phyloP scores from a whole-genome alignment of 257 asterid species.

The Cordia subcordata region DNA sequence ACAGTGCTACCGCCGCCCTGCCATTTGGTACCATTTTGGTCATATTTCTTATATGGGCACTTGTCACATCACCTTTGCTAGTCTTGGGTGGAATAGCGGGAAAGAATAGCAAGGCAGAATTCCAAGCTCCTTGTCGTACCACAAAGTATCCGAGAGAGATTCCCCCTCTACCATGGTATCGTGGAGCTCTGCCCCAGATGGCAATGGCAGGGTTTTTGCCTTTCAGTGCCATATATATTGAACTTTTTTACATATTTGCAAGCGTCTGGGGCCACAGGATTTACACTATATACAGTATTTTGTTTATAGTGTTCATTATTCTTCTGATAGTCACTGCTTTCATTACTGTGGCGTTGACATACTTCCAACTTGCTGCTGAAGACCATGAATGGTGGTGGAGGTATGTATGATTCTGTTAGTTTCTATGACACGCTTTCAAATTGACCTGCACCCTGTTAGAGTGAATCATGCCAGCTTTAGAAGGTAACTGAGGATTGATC shows the following conservation, averaged over 20 bases:
- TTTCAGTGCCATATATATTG: constrained; percentile 90
- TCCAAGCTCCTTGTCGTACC: constrained; percentile 85
- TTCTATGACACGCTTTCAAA: too few relatives aligned
- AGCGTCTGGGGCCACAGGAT: constrained; percentile 96
- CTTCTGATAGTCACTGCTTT: constrained; percentile 86
- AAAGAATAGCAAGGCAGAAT: constrained; percentile 78
- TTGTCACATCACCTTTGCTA: constrained; percentile 73
- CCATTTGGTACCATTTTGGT: constrained; percentile 88
- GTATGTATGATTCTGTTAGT: constrained; percentile 26
- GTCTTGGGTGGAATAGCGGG: constrained; percentile 89
- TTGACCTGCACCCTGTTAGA: too few relatives aligned
- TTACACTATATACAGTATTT: constrained; percentile 81
- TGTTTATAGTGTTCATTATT: constrained; percentile 81
- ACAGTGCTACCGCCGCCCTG: constrained; percentile 82
- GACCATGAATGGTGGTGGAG: constrained; percentile 99
- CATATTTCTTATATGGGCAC: constrained; percentile 81
- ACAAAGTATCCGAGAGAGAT: constrained; percentile 85
- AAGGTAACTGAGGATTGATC: background rate
- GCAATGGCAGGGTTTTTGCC: constrained; percentile 96
- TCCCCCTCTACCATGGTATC: constrained; percentile 82
- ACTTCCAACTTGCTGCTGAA: constrained; percentile 92
- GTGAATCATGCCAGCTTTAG: background rate
- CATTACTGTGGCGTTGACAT: constrained; percentile 80
- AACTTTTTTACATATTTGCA: constrained; percentile 83
- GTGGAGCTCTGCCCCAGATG: constrained; percentile 82